These are phyloP conservation scores for Pythium myriotylum DNA, from an alignment of 352 stramenopile genomes.

Conservation along the genomic window DNA sequence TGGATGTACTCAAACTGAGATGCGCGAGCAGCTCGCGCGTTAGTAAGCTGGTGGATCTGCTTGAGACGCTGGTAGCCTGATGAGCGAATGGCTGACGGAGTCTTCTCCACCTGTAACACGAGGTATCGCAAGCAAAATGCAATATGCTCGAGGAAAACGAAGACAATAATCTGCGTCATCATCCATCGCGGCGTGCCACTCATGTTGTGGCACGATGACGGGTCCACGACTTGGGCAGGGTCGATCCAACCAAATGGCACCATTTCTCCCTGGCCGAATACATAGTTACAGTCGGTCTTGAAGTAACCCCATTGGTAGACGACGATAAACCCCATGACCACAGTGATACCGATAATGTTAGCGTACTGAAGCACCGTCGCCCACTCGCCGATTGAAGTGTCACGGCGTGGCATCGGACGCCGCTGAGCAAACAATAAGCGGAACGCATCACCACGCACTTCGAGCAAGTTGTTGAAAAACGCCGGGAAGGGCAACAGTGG, in stretches of 20 bases:
- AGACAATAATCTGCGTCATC: constrained; percentile 83
- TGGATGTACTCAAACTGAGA: constrained; percentile 86
- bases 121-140: constrained; percentile 84
- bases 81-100: constrained; percentile 67
- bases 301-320: constrained; percentile 89
- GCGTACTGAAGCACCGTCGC: constrained; percentile 82
- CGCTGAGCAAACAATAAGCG: constrained; percentile 80
- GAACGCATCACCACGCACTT: constrained; percentile 85
- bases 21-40: constrained; percentile 48
- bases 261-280: constrained; percentile 69
- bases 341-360: constrained; percentile 85
- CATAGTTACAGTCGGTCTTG: constrained; percentile 73
- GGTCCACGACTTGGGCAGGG: constrained; percentile 32
- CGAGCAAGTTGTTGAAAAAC: constrained; percentile 88
- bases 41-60: constrained; percentile 78
- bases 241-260: constrained; percentile 73
- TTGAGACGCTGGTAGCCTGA: constrained; percentile 79
- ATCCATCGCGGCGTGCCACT: constrained; percentile 50
- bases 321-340: constrained; percentile 79
- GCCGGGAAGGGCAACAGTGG: constrained; percentile 83
- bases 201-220: constrained; percentile 43
- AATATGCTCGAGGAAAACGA: constrained; percentile 81
- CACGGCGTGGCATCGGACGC: constrained; percentile 78
- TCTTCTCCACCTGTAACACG: constrained; percentile 81
- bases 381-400: constrained; percentile 86